These are phyloP conservation scores for Leishmania tropica DNA, from an alignment of 208 protist genomes.

Conservation along the genomic window DNA sequence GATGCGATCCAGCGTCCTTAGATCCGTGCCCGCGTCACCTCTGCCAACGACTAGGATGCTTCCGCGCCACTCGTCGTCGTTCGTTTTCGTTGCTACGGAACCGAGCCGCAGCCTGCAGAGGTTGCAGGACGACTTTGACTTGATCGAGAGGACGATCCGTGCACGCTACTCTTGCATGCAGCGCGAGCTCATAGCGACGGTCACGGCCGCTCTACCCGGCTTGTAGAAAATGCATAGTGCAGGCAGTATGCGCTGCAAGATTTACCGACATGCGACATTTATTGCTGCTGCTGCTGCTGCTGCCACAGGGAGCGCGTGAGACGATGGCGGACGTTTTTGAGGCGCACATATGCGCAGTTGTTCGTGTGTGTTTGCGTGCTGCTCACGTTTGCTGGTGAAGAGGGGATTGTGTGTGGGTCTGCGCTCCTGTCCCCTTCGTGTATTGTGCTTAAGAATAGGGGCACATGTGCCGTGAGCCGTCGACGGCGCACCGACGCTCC, in stretches of 20 bases:
- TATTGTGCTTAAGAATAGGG: background rate
- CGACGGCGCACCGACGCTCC: background rate
- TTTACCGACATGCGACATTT: background rate
- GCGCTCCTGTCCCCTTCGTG: background rate
- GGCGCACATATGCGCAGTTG: background rate
- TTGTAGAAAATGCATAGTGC: background rate
- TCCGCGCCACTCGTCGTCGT: background rate
- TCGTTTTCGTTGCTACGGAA: slow-evolving; percentile 9
- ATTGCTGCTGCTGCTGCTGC: background rate
- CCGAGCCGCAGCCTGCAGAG: background rate
- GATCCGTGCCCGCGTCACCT: background rate
- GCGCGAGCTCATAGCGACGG: slow-evolving; percentile 13
- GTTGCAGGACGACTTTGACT: slow-evolving; percentile 5
- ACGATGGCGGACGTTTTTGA: background rate
- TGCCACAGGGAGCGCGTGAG: no score
- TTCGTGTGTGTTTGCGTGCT: background rate
- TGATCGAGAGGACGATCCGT: slow-evolving; percentile 8
- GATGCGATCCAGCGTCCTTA: background rate
- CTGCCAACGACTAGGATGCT: background rate
- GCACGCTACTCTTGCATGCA: slow-evolving; percentile 18
- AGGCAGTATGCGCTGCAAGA: background rate
- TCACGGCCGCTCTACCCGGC: background rate
- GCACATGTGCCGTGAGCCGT: background rate
- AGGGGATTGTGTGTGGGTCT: background rate
- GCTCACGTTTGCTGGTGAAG: background rate